Evolutionary conservation across 2,329 filamentous ascomycete genomes (phyloP).

Genomic region (Claviceps capensis): DNA sequence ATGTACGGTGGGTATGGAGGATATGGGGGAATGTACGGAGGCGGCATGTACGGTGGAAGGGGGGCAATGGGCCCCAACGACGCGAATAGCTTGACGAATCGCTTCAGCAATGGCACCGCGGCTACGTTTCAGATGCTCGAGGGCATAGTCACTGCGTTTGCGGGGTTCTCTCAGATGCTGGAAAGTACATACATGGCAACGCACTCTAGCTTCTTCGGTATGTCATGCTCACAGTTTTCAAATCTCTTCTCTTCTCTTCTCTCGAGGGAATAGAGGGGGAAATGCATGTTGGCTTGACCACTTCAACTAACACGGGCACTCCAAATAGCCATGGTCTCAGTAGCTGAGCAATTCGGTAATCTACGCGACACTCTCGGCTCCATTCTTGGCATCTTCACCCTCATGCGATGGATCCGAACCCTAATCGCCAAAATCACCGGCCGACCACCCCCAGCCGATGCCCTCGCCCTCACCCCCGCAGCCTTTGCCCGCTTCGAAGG

Average conservation of each 20-base stretch:
- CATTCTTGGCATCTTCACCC: constrained; percentile 84
- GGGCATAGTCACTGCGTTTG: constrained; percentile 90
- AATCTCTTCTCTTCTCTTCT: neutral
- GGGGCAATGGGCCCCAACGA: constrained; percentile 52
- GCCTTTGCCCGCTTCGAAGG: constrained; percentile 86
- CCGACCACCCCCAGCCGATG: constrained; percentile 76
- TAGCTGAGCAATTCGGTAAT: constrained; percentile 93
- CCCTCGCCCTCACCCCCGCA: constrained; percentile 73
- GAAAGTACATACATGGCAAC: constrained; percentile 99
- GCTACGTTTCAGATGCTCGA: constrained; percentile 98
- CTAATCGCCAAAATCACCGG: constrained; percentile 87
- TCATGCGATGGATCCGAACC: constrained; percentile 90
- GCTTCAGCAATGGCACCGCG: constrained; percentile 87
- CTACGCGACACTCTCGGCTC: constrained; percentile 87
- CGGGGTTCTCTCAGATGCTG: constrained; percentile 96
- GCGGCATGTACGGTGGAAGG: constrained; percentile 26
- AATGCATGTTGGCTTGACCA: too few relatives aligned
- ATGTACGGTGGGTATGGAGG: constrained; percentile 29
- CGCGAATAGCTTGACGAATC: constrained; percentile 86
- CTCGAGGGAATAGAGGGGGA: neutral
- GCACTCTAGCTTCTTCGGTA: constrained; percentile 96
- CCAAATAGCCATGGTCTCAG: constrained; percentile 78
- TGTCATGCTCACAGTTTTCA: constrained; percentile 26
- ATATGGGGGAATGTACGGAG: constrained; percentile 22
- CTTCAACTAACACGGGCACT: neutral